Conservation (phyloP, 2,329 filamentous ascomycete species). For the Pyrenochaeta sp. region DNA sequence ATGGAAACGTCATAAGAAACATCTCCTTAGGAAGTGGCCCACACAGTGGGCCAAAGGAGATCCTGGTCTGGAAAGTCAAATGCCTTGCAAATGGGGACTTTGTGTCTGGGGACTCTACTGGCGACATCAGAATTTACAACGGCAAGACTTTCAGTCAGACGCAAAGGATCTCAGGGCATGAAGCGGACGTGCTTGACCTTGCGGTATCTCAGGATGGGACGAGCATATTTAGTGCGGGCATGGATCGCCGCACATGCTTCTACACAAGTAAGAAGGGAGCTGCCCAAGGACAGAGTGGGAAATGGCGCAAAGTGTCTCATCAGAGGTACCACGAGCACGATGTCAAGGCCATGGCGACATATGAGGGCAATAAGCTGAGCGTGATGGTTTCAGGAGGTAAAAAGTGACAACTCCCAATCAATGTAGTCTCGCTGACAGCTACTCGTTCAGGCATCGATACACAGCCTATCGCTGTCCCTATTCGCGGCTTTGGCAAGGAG, state of each 20-base stretch:
- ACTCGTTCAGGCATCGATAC: slow-evolving; percentile 76
- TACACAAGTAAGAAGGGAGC: slow-evolving; percentile 64
- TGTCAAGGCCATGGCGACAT: slow-evolving; percentile 92
- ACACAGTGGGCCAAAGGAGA: slow-evolving; percentile 78
- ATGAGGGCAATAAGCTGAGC: slow-evolving; percentile 83
- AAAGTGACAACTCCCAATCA: slow-evolving; percentile 23
- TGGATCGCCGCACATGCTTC: slow-evolving; percentile 86
- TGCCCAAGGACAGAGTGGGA: slow-evolving; percentile 52
- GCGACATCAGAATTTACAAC: slow-evolving; percentile 93
- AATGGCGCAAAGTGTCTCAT: slow-evolving; percentile 86
- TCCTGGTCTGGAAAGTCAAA: slow-evolving; percentile 93
- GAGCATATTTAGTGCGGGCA: slow-evolving; percentile 86
- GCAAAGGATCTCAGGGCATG: slow-evolving; percentile 86
- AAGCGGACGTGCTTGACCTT: slow-evolving; percentile 90
- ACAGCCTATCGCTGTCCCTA: slow-evolving; percentile 79
- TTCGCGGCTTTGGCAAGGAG: slow-evolving; percentile 79
- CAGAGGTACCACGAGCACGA: slow-evolving; percentile 90
- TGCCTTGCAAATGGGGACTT: slow-evolving; percentile 88
- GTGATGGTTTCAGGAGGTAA: slow-evolving; percentile 90
- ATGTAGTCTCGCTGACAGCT: slow-evolving; percentile 1
- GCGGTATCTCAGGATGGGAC: slow-evolving; percentile 81
- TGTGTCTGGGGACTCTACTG: slow-evolving; percentile 92
- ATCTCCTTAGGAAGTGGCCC: slow-evolving; percentile 88
- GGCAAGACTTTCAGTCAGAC: slow-evolving; percentile 88
- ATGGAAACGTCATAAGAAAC: slow-evolving; percentile 75